phyloP scores from a whole-genome alignment of 2,329 filamentous ascomycete species.

The Penicillium sp. region DNA sequence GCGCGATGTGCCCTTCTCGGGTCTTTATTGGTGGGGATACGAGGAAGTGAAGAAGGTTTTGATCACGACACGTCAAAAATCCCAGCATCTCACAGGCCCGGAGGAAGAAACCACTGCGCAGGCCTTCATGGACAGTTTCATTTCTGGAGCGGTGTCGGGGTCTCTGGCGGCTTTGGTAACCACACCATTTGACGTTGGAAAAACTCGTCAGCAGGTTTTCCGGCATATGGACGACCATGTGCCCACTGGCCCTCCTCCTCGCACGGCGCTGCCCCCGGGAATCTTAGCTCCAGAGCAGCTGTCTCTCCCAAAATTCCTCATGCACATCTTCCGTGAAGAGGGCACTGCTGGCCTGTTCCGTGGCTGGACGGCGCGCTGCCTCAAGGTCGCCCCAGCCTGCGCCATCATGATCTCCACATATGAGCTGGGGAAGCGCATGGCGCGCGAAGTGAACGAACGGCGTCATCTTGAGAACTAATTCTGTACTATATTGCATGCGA shows the following conservation, averaged over 20 bases:
- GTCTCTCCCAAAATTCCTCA: constrained; percentile 79
- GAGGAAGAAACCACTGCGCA: constrained; percentile 66
- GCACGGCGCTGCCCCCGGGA: constrained; percentile 3
- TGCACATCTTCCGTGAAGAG: constrained; percentile 87
- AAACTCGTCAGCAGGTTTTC: constrained; percentile 88
- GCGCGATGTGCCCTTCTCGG: constrained; percentile 96
- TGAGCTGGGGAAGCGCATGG: constrained; percentile 90
- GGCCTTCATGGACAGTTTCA: constrained; percentile 85
- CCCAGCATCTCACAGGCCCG: constrained; percentile 20
- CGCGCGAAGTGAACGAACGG: constrained; percentile 70
- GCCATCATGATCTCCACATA: constrained; percentile 99
- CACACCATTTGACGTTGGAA: constrained; percentile 95
- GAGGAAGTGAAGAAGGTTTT: constrained; percentile 75
- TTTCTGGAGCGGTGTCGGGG: constrained; percentile 80
- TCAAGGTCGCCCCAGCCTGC: constrained; percentile 94
- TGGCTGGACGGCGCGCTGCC: constrained; percentile 85
- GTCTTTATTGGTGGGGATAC: constrained; percentile 97
- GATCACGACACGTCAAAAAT: constrained; percentile 65
- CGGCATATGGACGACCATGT: constrained; percentile 55
- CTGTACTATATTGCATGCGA: constrained; percentile 22
- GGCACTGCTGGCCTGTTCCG: constrained; percentile 79
- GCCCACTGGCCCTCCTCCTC: constrained; percentile 17
- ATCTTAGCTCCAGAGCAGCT: constrained; percentile 65
- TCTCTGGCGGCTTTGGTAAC: constrained; percentile 84
- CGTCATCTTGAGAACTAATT: constrained; percentile 32